These are phyloP conservation scores for Eucalyptus polyanthemos DNA, from an alignment of 345 rosid genomes.

Conservation along the genomic window DNA sequence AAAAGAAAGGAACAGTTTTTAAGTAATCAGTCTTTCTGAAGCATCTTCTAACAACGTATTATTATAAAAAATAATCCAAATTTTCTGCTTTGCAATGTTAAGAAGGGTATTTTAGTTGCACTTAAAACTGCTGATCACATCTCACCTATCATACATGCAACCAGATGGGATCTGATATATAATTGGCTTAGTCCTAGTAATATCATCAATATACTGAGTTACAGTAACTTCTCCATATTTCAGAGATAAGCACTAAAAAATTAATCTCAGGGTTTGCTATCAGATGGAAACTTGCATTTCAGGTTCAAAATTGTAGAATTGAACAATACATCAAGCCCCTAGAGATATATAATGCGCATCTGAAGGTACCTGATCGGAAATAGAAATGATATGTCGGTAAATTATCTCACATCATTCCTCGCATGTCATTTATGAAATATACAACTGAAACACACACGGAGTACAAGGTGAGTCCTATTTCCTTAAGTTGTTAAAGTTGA, in stretches of 20 bases:
- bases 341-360: background rate
- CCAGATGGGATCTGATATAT: background rate
- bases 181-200: background rate
- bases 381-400: background rate
- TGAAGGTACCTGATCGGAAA: background rate
- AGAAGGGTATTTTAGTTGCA: background rate
- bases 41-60: background rate
- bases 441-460: background rate
- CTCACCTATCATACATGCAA: background rate
- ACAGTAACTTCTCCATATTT: background rate
- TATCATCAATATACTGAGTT: background rate
- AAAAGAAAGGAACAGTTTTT: background rate
- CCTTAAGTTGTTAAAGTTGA: background rate
- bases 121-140: background rate
- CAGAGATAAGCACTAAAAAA: background rate
- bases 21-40: background rate
- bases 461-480: background rate
- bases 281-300: background rate
- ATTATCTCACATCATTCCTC: background rate
- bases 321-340: background rate
- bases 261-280: background rate
- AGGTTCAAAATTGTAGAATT: background rate
- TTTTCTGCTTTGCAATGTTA: background rate
- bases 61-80: background rate
- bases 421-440: background rate